A percentile compares a stretch with the other conserved stretches of the same genome.
phyloP scores from a whole-genome alignment of 805 yeast genomes.

The Myxozyma monticola region DNA sequence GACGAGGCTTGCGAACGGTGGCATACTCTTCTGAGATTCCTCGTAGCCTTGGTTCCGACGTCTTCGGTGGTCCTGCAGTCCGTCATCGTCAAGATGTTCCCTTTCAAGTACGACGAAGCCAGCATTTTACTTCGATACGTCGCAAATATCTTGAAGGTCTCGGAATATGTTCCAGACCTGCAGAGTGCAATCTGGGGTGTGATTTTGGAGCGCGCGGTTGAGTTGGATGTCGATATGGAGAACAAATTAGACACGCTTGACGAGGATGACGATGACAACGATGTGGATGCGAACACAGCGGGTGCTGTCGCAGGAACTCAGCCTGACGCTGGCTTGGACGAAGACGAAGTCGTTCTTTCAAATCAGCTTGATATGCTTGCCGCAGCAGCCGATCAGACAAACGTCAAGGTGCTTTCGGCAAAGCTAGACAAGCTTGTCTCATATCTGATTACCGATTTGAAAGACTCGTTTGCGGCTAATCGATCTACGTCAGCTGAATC shows the following conservation, averaged over 20 bases:
- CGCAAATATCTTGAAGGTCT: conserved; percentile 57
- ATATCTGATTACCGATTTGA: conserved; percentile 54
- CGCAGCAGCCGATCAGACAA: conserved; percentile 9
- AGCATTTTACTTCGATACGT: conserved; percentile 61
- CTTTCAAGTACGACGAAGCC: conserved; percentile 71
- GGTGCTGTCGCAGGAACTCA: not conserved
- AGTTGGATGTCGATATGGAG: conserved; percentile 88
- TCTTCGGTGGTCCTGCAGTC: conserved; percentile 64
- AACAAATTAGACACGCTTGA: conserved; percentile 83
- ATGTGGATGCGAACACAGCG: conserved; percentile 37
- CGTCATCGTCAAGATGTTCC: conserved; percentile 62
- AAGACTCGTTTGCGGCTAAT: conserved; percentile 46
- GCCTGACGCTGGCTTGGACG: conserved; percentile 8
- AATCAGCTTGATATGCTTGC: conserved; percentile 5
- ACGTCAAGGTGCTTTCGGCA: conserved; percentile 17
- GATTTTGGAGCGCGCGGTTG: conserved; percentile 74
- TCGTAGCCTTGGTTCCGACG: conserved; percentile 78
- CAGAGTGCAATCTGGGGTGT: conserved; percentile 76
- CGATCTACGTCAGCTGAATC: conserved; percentile 62
- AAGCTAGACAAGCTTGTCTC: conserved; percentile 74
- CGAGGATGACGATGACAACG: conserved; percentile 64
- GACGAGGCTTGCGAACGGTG: conserved; percentile 46
- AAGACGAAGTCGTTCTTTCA: conserved; percentile 17
- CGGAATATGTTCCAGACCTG: conserved; percentile 74
- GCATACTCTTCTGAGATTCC: conserved; percentile 64